These are phyloP conservation scores for Glomus cerebriforme DNA, from an alignment of 192 early-diverging fungal species.

Conservation along the genomic window DNA sequence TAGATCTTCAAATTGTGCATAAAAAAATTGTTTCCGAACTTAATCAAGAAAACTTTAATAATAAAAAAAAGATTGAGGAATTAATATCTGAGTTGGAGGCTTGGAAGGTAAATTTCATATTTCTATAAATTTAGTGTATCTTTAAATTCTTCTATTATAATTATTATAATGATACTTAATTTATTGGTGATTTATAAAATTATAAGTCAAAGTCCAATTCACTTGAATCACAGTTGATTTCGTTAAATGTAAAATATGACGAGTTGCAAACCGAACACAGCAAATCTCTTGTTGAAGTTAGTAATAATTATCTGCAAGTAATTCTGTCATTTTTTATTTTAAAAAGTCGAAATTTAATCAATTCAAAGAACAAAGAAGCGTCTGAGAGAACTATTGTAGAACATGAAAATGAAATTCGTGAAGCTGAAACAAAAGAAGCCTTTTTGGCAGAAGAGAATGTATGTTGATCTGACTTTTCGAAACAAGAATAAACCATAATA, in stretches of 20 bases:
- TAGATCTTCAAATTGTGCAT: conserved; percentile 16
- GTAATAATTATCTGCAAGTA: conserved; percentile 7
- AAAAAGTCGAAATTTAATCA: neutral
- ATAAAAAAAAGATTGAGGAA: conserved; percentile 5
- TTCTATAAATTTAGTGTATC: neutral
- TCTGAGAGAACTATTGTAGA: neutral
- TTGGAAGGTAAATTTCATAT: neutral
- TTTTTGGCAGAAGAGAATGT: conserved; percentile 24
- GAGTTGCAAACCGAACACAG: conserved; percentile 9
- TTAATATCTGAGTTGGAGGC: neutral
- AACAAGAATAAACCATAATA: neutral
- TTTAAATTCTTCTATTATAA: neutral
- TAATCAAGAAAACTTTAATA: neutral
- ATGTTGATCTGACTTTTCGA: conserved; percentile 2
- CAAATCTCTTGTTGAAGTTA: neutral
- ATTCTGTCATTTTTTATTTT: neutral
- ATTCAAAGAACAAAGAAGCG: neutral
- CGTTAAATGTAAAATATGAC: neutral
- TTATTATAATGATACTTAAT: neutral
- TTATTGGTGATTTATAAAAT: neutral
- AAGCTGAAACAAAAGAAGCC: conserved; percentile 8
- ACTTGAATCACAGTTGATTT: conserved; percentile 9
- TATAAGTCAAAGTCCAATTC: neutral
- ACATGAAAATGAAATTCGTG: conserved; percentile 29
- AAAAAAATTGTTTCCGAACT: neutral